Evolutionary conservation across 495 filamentous ascomycete genomes (phyloP).

Genomic region (Evernia prunastri): DNA sequence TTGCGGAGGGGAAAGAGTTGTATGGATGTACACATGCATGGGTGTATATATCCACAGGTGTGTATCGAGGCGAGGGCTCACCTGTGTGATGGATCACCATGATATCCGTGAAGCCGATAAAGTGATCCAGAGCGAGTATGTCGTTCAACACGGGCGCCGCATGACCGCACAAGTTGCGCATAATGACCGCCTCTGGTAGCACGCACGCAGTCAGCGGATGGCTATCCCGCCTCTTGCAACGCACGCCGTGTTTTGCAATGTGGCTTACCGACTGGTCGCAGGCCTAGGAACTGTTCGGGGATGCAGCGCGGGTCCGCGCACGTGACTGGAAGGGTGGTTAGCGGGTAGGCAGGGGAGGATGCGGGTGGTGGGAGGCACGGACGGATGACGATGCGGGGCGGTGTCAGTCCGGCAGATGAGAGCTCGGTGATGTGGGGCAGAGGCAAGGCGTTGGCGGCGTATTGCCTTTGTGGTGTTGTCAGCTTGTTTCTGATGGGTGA

Average conservation of each 20-base stretch:
- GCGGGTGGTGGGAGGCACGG: background rate
- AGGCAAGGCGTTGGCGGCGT: background rate
- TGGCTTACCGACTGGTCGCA: background rate
- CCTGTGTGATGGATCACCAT: constrained; percentile 25
- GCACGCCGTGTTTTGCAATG: background rate
- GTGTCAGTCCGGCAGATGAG: background rate
- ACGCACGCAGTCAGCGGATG: background rate
- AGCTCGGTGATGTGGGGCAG: background rate
- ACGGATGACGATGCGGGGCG: constrained; percentile 2
- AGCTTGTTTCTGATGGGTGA: background rate
- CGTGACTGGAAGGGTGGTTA: constrained; percentile 3
- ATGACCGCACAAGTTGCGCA: constrained; percentile 21
- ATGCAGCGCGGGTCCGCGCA: constrained; percentile 7
- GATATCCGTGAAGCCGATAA: constrained; percentile 14
- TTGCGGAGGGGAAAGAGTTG: no score
- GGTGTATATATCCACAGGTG: no score
- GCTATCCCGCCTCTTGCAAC: background rate
- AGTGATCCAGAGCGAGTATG: constrained; percentile 19
- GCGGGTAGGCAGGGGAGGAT: background rate
- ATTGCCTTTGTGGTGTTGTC: background rate
- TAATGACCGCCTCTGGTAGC: constrained; percentile 10
- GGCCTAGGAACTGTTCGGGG: constrained; percentile 8
- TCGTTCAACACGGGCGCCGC: constrained; percentile 11
- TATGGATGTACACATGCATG: no score
- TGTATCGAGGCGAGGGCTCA: no score